Evolutionary conservation across 805 yeast genomes (phyloP).

Genomic region (Candida krabiensis): DNA sequence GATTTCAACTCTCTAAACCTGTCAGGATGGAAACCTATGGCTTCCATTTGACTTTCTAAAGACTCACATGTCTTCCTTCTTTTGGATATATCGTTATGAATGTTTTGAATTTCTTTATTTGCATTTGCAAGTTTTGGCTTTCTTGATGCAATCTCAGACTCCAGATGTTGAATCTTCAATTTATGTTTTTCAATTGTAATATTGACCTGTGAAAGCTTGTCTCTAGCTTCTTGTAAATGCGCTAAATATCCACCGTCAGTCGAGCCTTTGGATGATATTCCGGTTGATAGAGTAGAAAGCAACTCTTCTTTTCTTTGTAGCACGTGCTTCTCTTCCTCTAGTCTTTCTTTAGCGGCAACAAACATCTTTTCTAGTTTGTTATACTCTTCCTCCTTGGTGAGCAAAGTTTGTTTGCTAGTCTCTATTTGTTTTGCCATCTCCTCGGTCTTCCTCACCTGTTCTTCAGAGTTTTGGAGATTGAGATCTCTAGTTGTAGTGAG

Average conservation of each 20-base stretch:
- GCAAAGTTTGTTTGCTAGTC: slow-evolving; percentile 12
- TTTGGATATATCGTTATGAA: slow-evolving; percentile 43
- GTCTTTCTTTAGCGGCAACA: slow-evolving; percentile 40
- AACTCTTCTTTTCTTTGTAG: slow-evolving; percentile 70
- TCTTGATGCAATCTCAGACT: slow-evolving; percentile 46
- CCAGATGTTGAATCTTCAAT: slow-evolving; percentile 57
- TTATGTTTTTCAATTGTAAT: slow-evolving; percentile 59
- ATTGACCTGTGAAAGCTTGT: slow-evolving; percentile 49
- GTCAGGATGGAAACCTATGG: slow-evolving; percentile 58
- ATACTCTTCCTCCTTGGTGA: slow-evolving; percentile 37
- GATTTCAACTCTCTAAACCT: slow-evolving; percentile 43
- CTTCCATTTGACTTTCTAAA: slow-evolving; percentile 43
- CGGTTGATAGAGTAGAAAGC: slow-evolving; percentile 78
- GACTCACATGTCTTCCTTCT: slow-evolving; percentile 39
- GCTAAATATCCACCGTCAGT: slow-evolving; percentile 74
- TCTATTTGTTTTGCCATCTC: slow-evolving; percentile 35
- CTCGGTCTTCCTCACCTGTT: slow-evolving; percentile 43
- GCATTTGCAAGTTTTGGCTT: slow-evolving; percentile 55
- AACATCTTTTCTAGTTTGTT: slow-evolving; percentile 45
- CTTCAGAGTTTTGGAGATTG: slow-evolving; percentile 54
- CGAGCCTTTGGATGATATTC: slow-evolving; percentile 82
- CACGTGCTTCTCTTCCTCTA: slow-evolving; percentile 46
- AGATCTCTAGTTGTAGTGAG: slow-evolving; percentile 63
- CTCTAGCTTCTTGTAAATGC: slow-evolving; percentile 66
- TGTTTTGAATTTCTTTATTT: slow-evolving; percentile 41